Base-by-base conservation (phyloP, 2,329 filamentous ascomycete species). In the Nothophaeocryptopus gaeumannii region DNA sequence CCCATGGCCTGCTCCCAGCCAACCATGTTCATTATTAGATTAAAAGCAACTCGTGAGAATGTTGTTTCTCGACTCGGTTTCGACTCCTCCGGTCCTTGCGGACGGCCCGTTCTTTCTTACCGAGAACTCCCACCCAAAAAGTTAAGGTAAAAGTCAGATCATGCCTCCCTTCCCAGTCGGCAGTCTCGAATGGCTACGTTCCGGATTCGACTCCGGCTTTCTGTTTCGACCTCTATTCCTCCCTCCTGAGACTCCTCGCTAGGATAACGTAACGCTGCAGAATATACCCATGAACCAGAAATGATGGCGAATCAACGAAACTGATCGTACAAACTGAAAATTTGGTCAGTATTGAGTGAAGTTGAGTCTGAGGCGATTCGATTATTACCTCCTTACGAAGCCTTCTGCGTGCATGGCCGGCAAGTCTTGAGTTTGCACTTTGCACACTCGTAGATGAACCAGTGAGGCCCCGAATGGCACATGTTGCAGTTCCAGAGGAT, bases 401-500 rank as follows among this genome's bases (percentile, higher is more conserved):
- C 68, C 60, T 76, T 76, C 49, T 65, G 57, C 3, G 70, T 68
- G 66, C 74, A 77, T 16, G 72, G 72, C 36, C 70, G 65, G 66
- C 75, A 78, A 5, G 72, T 72, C 69, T 77, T 76, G 51, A 76
- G 63, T 64, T 76, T 77, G 72, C 75, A 78, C 47, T 72, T 69
- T 38, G 68, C 57, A 63, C 75, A 78, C 59, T 78, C 74, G 58
- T 68, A 77, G 64, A 78, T 78, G 65, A 67, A 74, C 66, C 72
- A 75, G 62, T 77, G 73, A 13, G 74, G 74, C 4, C 74, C 74
- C 1, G 71, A 74, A 58, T 77, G 74, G 64, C 75, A 78, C 58
- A 73, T 62, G 61, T 76, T 74, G 70, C 75, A 78, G 50, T 75
- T 75, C 75, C 75, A 78, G 48, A 75, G 66, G 50, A 78, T 71